Conservation (phyloP, 768 basidiomycete genomes). For the Glaciozyma martinii region DNA sequence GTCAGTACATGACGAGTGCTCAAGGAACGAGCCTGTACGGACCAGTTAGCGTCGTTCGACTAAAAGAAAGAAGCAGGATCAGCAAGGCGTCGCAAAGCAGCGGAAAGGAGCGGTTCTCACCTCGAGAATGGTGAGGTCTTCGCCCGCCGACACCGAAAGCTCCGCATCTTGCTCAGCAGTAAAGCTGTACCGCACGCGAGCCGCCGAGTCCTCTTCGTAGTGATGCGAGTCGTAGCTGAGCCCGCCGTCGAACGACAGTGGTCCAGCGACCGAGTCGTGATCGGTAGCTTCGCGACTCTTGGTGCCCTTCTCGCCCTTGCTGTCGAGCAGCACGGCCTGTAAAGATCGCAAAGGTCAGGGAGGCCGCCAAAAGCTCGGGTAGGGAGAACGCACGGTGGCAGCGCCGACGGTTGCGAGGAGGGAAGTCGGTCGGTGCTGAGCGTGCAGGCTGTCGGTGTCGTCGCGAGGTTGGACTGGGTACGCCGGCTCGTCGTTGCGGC, state of each 20-base stretch:
- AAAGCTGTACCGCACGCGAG: not conserved
- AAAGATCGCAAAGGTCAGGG: not conserved
- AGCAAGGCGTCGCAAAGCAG: too few relatives aligned
- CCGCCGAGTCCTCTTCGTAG: not conserved
- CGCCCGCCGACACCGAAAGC: slow-evolving; percentile 37
- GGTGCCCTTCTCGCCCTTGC: slow-evolving; percentile 23
- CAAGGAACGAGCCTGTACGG: too few relatives aligned
- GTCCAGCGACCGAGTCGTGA: slow-evolving; percentile 15
- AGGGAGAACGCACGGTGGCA: slow-evolving; percentile 28
- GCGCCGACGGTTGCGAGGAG: slow-evolving; percentile 66
- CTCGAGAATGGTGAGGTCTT: slow-evolving; percentile 36
- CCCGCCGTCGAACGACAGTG: slow-evolving; percentile 11
- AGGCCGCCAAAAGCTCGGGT: too few relatives aligned
- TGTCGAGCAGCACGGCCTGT: slow-evolving; percentile 24
- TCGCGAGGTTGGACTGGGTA: slow-evolving; percentile 16
- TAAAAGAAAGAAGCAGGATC: too few relatives aligned
- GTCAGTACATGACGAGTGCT: too few relatives aligned
- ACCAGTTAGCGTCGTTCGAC: too few relatives aligned
- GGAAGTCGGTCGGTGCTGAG: slow-evolving; percentile 65
- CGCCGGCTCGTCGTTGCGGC: slow-evolving; percentile 58
- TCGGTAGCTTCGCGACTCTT: slow-evolving; percentile 1
- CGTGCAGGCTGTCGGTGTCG: slow-evolving; percentile 5
- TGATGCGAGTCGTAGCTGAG: slow-evolving; percentile 20
- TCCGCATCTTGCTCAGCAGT: slow-evolving; percentile 36
- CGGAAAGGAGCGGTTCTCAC: not conserved